Conservation (phyloP, 2,329 filamentous ascomycete genomes). For the Aspergillus felis region DNA sequence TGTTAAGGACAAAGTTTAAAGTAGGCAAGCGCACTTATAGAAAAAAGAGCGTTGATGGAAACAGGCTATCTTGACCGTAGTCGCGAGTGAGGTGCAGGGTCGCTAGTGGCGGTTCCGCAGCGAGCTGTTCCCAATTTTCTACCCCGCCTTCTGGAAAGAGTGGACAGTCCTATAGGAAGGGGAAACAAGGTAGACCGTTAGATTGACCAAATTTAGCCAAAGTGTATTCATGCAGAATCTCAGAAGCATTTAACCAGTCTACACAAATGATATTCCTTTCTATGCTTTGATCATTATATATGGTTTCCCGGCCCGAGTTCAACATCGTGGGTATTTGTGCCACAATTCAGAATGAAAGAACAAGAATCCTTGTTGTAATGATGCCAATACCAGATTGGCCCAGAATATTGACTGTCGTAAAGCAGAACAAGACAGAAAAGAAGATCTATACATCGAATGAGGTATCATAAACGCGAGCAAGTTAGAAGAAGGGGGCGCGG, state of each 20-base stretch:
- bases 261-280: neutral
- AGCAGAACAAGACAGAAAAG: slow-evolving; percentile 5
- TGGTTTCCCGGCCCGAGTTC: neutral
- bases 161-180: neutral
- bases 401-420: slow-evolving; percentile 2
- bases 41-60: too few species aligned
- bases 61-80: neutral
- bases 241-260: neutral
- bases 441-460: slow-evolving; percentile 7
- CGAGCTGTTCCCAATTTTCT: neutral
- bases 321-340: neutral
- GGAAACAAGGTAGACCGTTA: neutral
- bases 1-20: neutral
- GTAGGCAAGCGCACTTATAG: neutral
- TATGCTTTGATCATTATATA: neutral
- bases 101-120: neutral
- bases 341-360: neutral
- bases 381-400: slow-evolving; percentile 15
- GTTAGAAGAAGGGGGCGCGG: neutral
- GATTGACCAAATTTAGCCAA: neutral
- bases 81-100: neutral
- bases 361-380: neutral
- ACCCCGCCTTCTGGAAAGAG: neutral
- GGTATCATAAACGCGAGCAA: slow-evolving; percentile 15
- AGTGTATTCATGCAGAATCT: neutral